Evolutionary conservation across 208 protist genomes (phyloP).

Genomic region (Crithidia brevicula): DNA sequence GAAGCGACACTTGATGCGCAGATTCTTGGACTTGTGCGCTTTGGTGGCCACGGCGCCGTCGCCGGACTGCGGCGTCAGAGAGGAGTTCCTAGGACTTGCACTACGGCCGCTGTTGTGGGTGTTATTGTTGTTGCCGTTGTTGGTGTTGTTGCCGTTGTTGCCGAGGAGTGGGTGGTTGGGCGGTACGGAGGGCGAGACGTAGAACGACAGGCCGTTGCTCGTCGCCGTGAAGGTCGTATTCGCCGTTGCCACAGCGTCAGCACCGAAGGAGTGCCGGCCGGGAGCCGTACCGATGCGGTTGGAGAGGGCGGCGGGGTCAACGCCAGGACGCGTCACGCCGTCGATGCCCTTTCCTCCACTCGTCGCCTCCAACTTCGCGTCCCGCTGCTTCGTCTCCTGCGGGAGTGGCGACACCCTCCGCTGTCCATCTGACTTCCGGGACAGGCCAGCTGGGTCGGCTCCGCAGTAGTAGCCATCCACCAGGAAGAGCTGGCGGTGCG

Average conservation of each 20-base stretch:
- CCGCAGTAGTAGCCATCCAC: slow-evolving; percentile 19
- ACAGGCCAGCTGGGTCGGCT: neutral
- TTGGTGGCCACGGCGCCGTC: neutral
- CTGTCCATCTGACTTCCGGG: too few relatives aligned
- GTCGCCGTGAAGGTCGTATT: neutral
- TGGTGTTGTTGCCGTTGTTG: neutral
- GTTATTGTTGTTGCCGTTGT: neutral
- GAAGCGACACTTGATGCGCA: slow-evolving; percentile 27
- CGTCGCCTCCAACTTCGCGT: too few relatives aligned
- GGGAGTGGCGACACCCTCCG: neutral
- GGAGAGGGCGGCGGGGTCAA: neutral
- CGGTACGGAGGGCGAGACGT: slow-evolving; percentile 4
- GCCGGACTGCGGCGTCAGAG: neutral
- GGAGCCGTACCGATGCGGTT: slow-evolving; percentile 11
- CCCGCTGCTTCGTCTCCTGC: neutral
- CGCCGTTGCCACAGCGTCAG: neutral
- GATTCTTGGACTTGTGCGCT: neutral
- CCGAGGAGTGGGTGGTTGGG: neutral
- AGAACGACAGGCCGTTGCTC: neutral
- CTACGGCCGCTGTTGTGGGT: too few relatives aligned
- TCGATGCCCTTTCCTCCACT: too few relatives aligned
- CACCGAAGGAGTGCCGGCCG: neutral
- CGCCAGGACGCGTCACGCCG: neutral
- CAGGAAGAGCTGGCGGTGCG: slow-evolving; percentile 51
- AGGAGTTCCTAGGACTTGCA: neutral